Conservation (phyloP, 441 rosid genomes). For the Geranium incanum region DNA sequence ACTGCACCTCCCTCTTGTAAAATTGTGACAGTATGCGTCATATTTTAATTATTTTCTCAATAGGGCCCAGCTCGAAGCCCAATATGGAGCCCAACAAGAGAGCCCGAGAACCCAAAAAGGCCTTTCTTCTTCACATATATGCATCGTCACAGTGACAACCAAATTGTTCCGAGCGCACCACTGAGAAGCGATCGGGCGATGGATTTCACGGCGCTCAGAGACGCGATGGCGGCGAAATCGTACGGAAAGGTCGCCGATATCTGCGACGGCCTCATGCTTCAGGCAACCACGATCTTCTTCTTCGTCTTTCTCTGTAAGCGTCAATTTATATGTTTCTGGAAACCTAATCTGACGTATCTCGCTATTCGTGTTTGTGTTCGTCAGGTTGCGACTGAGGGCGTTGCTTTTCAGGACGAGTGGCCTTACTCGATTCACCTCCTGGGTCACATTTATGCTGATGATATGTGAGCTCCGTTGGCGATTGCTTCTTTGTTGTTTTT, state of each 20-base stretch:
- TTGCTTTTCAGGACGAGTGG: constrained; percentile 72
- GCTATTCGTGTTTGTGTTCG: not conserved
- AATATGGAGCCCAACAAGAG: not conserved
- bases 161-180: not conserved
- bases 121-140: not conserved
- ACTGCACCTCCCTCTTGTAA: too few relatives aligned
- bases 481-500: not conserved
- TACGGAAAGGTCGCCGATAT: constrained; percentile 62
- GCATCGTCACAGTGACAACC: not conserved
- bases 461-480: constrained; percentile 39
- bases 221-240: constrained; percentile 55
- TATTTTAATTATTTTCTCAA: too few relatives aligned
- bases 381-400: constrained; percentile 65
- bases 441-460: constrained; percentile 57
- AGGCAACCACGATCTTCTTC: constrained; percentile 29
- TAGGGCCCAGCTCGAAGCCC: too few relatives aligned
- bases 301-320: constrained; percentile 5
- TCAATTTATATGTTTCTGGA: not conserved
- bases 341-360: constrained; percentile 6
- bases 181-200: constrained; percentile 21
- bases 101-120: not conserved
- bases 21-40: too few relatives aligned
- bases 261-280: constrained; percentile 71
- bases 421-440: constrained; percentile 80
- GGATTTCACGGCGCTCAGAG: constrained; percentile 52